Evolutionary conservation across 192 early-diverging fungal genomes (phyloP), one percentile per base, ranked within the genome.

Genomic region (Entomortierella chlamydospora): DNA sequence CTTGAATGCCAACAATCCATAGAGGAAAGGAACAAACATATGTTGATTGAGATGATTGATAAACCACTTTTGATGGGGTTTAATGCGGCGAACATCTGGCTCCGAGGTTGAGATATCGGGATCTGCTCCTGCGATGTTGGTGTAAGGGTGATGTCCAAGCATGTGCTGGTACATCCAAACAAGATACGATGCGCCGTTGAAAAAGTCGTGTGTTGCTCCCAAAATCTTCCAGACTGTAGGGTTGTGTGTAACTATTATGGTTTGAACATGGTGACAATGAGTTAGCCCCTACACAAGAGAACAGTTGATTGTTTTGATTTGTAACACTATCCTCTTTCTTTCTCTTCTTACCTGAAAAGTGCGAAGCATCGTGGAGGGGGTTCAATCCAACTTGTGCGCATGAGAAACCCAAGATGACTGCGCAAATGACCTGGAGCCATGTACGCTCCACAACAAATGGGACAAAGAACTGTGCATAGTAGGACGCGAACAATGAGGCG

Each of bases 91-190:
- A 25, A 89, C 72, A 72, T 89, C 86, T 18, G 62, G 85, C 39
- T 87, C 83, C 1, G 56, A 29, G 4, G 84, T 85, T 28, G 76
- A 55, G 37, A 89, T 68, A 71, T 89, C 87, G 1, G 87, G 87
- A 61, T 89, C 87, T 5, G 84, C 86, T 23, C 81, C 82, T 41
- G 83, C 81, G 57, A 89, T 83, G 64, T 89, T 89, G 56, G 87
- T 89, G 56, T 87, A 89, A 23, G 86, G 83, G 59, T 89, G 87
- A 58, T 89, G 87, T 8, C 87, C 87, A 13, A 89, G 62, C 68
- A 81, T 76, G 62, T 89, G 87, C 65, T 89, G 87, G 64, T 89
- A 89, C 66, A 81, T 70, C 87, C 87, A 89, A 13, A 85, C 78
- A 10, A 89, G 70, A 61, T 85, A 84, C 29, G 86, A 87, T 5